Conservation (phyloP, 345 rosid species). For the Eucalyptus tenuipes region DNA sequence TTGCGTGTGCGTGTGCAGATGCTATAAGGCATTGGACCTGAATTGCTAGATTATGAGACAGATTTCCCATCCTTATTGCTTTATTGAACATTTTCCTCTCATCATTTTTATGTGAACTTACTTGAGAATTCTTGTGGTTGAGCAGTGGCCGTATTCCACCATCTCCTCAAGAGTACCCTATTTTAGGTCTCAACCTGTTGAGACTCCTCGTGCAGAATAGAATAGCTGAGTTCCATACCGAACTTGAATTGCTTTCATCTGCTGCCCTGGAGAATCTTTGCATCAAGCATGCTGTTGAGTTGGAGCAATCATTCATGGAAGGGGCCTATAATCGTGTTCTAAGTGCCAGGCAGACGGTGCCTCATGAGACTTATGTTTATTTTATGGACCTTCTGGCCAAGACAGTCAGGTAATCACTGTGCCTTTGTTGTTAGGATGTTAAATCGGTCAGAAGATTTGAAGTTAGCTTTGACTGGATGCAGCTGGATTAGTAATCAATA, state of each 20-base stretch:
- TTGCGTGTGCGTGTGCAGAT: background rate
- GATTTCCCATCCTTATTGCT: background rate
- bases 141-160: conserved; percentile 53
- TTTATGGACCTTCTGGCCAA: conserved; percentile 98
- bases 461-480: background rate
- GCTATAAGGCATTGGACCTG: background rate
- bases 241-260: conserved; percentile 74
- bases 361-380: conserved; percentile 76
- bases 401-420: conserved; percentile 65
- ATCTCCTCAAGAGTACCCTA: conserved; percentile 75
- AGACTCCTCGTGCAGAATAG: conserved; percentile 90
- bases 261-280: conserved; percentile 75
- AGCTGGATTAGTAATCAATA: background rate
- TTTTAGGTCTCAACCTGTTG: conserved; percentile 88
- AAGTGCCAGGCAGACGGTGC: conserved; percentile 87
- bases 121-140: conserved; percentile 1
- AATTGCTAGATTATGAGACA: background rate
- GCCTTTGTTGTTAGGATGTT: background rate
- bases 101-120: background rate
- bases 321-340: conserved; percentile 94
- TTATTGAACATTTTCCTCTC: background rate
- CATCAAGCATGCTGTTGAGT: conserved; percentile 93
- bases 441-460: background rate
- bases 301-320: conserved; percentile 99
- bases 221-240: conserved; percentile 97